A percentile compares a stretch with the other conserved stretches of the same genome.
phyloP scores from a whole-genome alignment of 73 alveolate species.

The Halteria grandinella region DNA sequence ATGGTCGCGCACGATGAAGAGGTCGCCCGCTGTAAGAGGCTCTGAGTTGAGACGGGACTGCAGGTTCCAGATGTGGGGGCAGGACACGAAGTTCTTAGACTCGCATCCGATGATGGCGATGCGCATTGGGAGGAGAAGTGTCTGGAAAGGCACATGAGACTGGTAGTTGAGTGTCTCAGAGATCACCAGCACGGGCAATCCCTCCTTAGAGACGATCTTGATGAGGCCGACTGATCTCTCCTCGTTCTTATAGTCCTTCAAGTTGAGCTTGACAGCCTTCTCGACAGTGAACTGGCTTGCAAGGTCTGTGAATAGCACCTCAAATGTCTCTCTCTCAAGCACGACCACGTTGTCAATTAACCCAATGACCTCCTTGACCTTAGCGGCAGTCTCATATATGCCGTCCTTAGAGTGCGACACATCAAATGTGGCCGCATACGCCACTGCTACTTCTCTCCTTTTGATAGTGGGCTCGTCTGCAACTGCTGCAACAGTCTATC shows the following conservation, averaged over 20 bases:
- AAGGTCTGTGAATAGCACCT: background rate
- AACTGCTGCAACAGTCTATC: no score
- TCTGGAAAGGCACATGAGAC: constrained; percentile 3
- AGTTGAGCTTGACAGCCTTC: background rate
- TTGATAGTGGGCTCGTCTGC: no score
- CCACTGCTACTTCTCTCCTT: background rate
- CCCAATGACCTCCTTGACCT: background rate
- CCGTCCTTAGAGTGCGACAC: constrained; percentile 32
- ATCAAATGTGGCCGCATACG: background rate
- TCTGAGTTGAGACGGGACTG: background rate
- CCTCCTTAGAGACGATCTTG: background rate
- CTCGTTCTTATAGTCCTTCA: background rate
- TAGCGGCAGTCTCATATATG: constrained; percentile 7
- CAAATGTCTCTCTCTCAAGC: background rate
- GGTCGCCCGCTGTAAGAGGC: background rate
- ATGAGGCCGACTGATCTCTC: background rate
- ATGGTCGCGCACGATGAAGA: constrained; percentile 19
- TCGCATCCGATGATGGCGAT: background rate
- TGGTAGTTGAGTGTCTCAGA: constrained; percentile 6
- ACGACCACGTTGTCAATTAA: background rate
- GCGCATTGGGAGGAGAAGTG: constrained; percentile 15
- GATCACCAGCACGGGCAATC: background rate
- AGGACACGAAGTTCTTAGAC: constrained; percentile 1
- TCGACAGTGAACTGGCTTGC: background rate
- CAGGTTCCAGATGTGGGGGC: constrained; percentile 18